Evolutionary conservation across 441 rosid genomes (phyloP).

Genomic region (Eugenia klotzschiana): DNA sequence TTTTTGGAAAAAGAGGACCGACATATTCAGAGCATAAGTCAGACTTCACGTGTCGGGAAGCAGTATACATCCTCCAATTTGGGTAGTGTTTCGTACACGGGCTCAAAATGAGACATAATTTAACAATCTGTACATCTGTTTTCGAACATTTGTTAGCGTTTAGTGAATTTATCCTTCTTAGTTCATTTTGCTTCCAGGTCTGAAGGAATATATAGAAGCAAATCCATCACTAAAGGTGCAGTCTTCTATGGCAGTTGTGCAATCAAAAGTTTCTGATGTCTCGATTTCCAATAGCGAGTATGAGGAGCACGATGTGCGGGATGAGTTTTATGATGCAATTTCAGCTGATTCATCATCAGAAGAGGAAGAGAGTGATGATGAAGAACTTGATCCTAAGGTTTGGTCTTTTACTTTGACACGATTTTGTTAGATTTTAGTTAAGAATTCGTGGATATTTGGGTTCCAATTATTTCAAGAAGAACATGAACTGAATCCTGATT

Average conservation of each 20-base stretch:
- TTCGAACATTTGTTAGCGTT: neutral
- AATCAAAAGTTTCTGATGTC: conserved; percentile 38
- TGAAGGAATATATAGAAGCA: conserved; percentile 90
- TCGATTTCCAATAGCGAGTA: conserved; percentile 29
- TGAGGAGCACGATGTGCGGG: conserved; percentile 52
- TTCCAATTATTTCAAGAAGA: neutral
- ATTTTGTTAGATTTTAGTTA: conserved; percentile 1
- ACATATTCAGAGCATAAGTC: neutral
- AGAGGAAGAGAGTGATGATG: conserved; percentile 66
- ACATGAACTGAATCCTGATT: neutral
- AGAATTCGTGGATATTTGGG: neutral
- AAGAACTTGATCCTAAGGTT: conserved; percentile 20
- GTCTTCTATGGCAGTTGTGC: conserved; percentile 33
- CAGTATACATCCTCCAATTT: neutral
- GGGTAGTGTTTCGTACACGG: neutral
- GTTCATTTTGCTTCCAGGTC: conserved; percentile 39
- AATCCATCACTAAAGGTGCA: conserved; percentile 66
- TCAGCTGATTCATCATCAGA: conserved; percentile 49
- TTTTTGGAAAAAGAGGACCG: neutral
- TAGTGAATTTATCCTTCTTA: neutral
- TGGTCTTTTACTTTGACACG: conserved; percentile 15
- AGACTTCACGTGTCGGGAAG: neutral
- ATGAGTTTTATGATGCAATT: conserved; percentile 91
- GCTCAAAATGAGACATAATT: neutral
- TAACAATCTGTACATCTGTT: neutral